Base-by-base conservation (phyloP, 345 rosid genomes). In the Microcos paniculata region DNA sequence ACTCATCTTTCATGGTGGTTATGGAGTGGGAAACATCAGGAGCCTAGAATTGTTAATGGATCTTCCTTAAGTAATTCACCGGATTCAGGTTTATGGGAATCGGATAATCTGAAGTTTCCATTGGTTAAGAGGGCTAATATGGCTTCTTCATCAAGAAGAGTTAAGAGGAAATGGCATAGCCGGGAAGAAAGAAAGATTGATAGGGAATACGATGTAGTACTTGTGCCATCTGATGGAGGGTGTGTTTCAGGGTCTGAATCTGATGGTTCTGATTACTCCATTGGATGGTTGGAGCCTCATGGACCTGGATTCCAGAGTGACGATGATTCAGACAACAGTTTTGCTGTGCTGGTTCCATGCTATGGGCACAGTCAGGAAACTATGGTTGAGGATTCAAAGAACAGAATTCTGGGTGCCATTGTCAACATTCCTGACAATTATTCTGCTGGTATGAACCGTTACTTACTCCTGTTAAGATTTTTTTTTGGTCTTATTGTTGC, bases 201-300 rank as follows among this genome's bases (percentile, higher is more conserved):
- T 78, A 83, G 79, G 81, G 96, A 91, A 72, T 85, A 84, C 77
- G 96, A 91, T 73, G 69, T 88, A 52, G 96, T 91, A 80, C 87
- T 91, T 24, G 96, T 91, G 73, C 92, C 96, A 62, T 85, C 96
- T 16, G 96, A 91, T 82, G 91, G 90, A 76, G 90, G 87, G 46
- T 89, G 93, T 79, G 84, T 91, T 76, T 91, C 92, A 0, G 96
- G 91, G 23, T 88, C 96, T 26, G 96, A 91, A 73, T 86, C 96
- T 8, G 93, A 89, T 80, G 93, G 77, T 76, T 88, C 88, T 0
- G 96, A 91, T 81, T 91, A 87, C 82, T 91, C 96, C 6, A 84
- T 89, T 63, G 96, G 96, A 78, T 91, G 96, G 96, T 65, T 88
- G 77, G 96, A 91, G 77, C 96, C 96, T 71, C 96, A 88, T 80